Evolutionary conservation across 768 basidiomycete genomes (phyloP).

Genomic region (Macrocybe gigantea): DNA sequence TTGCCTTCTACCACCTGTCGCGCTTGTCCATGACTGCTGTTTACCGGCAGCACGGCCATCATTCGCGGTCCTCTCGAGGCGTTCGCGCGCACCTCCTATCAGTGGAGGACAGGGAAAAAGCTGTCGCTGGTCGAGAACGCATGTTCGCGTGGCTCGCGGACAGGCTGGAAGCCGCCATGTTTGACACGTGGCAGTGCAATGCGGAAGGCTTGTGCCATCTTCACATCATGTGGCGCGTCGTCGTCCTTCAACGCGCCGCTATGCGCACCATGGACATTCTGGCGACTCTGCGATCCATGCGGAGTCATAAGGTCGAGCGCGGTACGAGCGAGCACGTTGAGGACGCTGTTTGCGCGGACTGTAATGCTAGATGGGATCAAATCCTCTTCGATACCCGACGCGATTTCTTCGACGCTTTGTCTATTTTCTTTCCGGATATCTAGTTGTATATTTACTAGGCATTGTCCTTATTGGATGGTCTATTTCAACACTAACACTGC

Average conservation of each 20-base stretch:
- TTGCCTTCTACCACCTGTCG: slow-evolving; percentile 15
- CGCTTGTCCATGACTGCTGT: slow-evolving; percentile 16
- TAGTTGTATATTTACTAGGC: slow-evolving; percentile 1
- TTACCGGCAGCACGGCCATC: slow-evolving; percentile 14
- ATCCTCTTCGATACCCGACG: slow-evolving; percentile 15
- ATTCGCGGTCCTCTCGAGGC: slow-evolving; percentile 13
- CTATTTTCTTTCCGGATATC: slow-evolving; percentile 18
- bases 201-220: slow-evolving; percentile 12
- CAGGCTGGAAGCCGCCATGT: slow-evolving; percentile 12
- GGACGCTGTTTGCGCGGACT: slow-evolving; percentile 16
- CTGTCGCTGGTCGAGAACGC: slow-evolving; percentile 15
- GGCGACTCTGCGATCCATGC: slow-evolving; percentile 15
- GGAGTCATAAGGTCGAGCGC: slow-evolving; percentile 16
- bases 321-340: slow-evolving; percentile 16
- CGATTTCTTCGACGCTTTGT: slow-evolving; percentile 16
- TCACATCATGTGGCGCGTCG: slow-evolving; percentile 18
- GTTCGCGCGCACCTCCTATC: slow-evolving; percentile 13
- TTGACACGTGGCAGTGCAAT: slow-evolving; percentile 17
- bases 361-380: slow-evolving; percentile 18
- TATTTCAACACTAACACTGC: no score
- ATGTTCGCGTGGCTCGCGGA: slow-evolving; percentile 17
- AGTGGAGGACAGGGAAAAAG: slow-evolving; percentile 15
- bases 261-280: slow-evolving; percentile 17
- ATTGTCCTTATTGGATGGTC: no score
- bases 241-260: slow-evolving; percentile 14